Evolutionary conservation across 192 early-diverging fungal species (phyloP).

Genomic region (Allomyces javanicus): DNA sequence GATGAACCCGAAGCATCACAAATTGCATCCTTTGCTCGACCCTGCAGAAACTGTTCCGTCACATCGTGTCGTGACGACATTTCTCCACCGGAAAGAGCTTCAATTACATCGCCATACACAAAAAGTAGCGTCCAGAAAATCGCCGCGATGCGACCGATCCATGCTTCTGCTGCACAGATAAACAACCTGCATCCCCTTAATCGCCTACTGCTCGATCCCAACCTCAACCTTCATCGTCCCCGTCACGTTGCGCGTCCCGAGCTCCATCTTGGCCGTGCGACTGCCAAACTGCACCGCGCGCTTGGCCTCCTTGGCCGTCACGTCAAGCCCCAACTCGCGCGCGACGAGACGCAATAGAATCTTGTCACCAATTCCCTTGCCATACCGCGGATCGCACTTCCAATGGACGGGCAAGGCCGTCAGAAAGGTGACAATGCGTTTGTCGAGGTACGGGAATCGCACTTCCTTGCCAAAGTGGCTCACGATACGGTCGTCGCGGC

Average conservation of each 20-base stretch:
- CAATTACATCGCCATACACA: no score
- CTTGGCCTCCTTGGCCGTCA: constrained; percentile 56
- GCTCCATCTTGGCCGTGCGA: constrained; percentile 78
- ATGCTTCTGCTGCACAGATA: no score
- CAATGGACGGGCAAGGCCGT: constrained; percentile 46
- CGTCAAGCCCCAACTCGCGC: constrained; percentile 36
- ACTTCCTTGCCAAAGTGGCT: constrained; percentile 69
- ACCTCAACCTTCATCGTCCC: constrained; percentile 1
- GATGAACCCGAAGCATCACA: no score
- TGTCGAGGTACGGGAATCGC: constrained; percentile 67
- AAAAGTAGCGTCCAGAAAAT: no score
- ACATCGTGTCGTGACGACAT: no score
- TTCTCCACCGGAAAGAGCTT: no score
- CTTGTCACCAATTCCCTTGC: constrained; percentile 75
- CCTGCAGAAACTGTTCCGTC: no score
- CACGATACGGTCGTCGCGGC: constrained; percentile 82
- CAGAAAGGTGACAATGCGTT: constrained; percentile 43
- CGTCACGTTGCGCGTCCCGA: constrained; percentile 13
- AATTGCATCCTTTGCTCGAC: no score
- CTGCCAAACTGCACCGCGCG: constrained; percentile 97
- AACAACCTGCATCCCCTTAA: no score
- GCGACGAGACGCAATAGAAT: constrained; percentile 60
- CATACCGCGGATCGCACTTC: constrained; percentile 65
- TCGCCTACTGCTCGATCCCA: no score
- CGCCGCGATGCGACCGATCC: no score